phyloP scores from a whole-genome alignment of 345 rosid species.

The Ceriops tagal region DNA sequence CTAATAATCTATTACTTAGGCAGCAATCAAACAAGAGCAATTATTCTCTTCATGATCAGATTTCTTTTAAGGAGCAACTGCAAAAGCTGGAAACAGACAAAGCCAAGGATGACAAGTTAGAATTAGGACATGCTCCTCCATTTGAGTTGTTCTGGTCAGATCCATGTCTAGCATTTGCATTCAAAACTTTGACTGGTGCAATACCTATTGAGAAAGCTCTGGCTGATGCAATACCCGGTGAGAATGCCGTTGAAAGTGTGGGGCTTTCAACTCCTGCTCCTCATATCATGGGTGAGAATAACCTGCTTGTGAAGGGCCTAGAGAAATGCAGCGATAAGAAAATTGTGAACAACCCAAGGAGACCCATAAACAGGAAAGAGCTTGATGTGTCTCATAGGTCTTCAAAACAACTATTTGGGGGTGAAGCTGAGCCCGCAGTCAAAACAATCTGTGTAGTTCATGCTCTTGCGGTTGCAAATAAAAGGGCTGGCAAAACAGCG shows the following conservation, averaged over 20 bases:
- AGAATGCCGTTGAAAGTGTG: slow-evolving; percentile 3
- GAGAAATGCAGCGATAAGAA: slow-evolving; percentile 10
- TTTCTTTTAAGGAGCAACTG: slow-evolving; percentile 17
- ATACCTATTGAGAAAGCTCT: slow-evolving; percentile 20
- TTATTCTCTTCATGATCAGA: slow-evolving; percentile 16
- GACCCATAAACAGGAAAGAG: slow-evolving; percentile 17
- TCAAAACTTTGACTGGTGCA: slow-evolving; percentile 31
- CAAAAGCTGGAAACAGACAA: slow-evolving; percentile 10
- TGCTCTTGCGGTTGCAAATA: background rate
- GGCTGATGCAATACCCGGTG: slow-evolving; percentile 25
- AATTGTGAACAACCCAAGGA: background rate
- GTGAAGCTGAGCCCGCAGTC: slow-evolving; percentile 12
- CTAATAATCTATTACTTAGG: background rate
- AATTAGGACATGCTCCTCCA: slow-evolving; percentile 18
- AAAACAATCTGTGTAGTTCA: slow-evolving; percentile 1
- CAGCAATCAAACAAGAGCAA: slow-evolving; percentile 14
- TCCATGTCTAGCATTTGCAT: slow-evolving; percentile 33
- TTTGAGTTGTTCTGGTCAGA: slow-evolving; percentile 26
- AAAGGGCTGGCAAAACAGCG: background rate
- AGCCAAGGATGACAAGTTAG: slow-evolving; percentile 19
- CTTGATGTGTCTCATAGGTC: slow-evolving; percentile 19
- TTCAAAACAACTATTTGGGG: slow-evolving; percentile 30
- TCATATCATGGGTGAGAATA: slow-evolving; percentile 11
- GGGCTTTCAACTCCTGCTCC: slow-evolving; percentile 17
- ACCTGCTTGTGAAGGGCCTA: background rate